phyloP scores from a whole-genome alignment of 257 asterid species.

The Solanum gracilifrons region DNA sequence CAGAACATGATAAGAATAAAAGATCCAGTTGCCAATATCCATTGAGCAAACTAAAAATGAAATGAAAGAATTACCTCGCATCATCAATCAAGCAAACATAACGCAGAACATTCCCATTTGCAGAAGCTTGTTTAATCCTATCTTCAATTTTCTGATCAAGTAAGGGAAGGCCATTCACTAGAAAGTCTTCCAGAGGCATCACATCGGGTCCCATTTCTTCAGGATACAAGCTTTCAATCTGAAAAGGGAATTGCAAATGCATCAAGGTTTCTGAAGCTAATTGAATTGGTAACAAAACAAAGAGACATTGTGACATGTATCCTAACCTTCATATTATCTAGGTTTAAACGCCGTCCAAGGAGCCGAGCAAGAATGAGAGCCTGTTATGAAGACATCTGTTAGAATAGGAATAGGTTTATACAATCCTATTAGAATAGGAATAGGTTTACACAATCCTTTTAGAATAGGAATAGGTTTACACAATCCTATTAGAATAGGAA shows the following conservation, averaged over 20 bases:
- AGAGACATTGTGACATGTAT: not conserved
- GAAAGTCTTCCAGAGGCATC: constrained; percentile 69
- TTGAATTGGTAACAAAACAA: not conserved
- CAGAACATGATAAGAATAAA: too few relatives aligned
- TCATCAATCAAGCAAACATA: constrained; percentile 76
- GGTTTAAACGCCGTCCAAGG: constrained; percentile 61
- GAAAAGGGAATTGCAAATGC: not conserved
- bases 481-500: too few relatives aligned
- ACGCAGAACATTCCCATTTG: constrained; percentile 82
- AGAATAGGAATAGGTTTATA: too few relatives aligned
- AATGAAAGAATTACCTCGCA: constrained; percentile 34
- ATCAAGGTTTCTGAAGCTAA: not conserved
- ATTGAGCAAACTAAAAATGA: too few relatives aligned
- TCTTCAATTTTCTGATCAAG: constrained; percentile 30
- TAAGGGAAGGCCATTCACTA: constrained; percentile 57
- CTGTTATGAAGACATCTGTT: constrained; percentile 17
- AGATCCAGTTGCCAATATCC: too few relatives aligned
- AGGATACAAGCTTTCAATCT: constrained; percentile 94
- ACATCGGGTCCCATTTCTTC: constrained; percentile 64
- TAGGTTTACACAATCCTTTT: too few relatives aligned
- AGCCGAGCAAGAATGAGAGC: constrained; percentile 91
- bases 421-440: too few relatives aligned
- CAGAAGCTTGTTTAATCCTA: constrained; percentile 39
- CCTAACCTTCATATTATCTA: constrained; percentile 68
- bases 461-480: too few relatives aligned